Evolutionary conservation across 495 filamentous ascomycete species (phyloP).

Genomic region (Xylona heveae): DNA sequence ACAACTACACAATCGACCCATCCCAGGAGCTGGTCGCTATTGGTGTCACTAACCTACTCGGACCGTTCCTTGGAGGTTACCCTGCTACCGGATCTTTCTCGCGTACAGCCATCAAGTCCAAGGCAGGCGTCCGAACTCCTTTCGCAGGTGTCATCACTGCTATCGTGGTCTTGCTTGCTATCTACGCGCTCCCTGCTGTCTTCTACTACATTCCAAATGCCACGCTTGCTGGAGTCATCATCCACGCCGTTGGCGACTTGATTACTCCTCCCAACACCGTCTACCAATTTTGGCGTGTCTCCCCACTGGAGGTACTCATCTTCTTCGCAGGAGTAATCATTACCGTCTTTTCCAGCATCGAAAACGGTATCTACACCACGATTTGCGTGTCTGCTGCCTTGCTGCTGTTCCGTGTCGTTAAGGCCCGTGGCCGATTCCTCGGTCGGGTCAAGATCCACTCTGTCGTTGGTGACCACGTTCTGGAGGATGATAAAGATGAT

Average conservation of each 20-base stretch:
- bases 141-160: constrained; percentile 86
- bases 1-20: constrained; percentile 96
- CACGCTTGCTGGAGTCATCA: constrained; percentile 79
- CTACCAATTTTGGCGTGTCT: constrained; percentile 91
- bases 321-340: constrained; percentile 91
- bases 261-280: constrained; percentile 87
- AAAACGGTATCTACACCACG: constrained; percentile 82
- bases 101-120: constrained; percentile 92
- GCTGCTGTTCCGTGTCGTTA: constrained; percentile 69
- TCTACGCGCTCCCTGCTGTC: constrained; percentile 76
- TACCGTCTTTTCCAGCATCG: constrained; percentile 72
- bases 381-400: constrained; percentile 52
- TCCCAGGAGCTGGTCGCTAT: constrained; percentile 95
- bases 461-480: constrained; percentile 59
- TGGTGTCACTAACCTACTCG: constrained; percentile 76
- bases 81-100: constrained; percentile 95
- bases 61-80: constrained; percentile 85
- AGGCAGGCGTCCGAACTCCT: constrained; percentile 86
- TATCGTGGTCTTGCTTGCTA: constrained; percentile 72
- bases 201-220: constrained; percentile 92
- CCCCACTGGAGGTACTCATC: constrained; percentile 73
- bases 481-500: constrained; percentile 25
- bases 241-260: constrained; percentile 88
- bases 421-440: constrained; percentile 70
- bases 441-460: constrained; percentile 81